A percentile compares a stretch with the other conserved stretches of the same genome.
Evolutionary conservation across 306 rosid species (phyloP).

Genomic region (Gastrolobium villosum): DNA sequence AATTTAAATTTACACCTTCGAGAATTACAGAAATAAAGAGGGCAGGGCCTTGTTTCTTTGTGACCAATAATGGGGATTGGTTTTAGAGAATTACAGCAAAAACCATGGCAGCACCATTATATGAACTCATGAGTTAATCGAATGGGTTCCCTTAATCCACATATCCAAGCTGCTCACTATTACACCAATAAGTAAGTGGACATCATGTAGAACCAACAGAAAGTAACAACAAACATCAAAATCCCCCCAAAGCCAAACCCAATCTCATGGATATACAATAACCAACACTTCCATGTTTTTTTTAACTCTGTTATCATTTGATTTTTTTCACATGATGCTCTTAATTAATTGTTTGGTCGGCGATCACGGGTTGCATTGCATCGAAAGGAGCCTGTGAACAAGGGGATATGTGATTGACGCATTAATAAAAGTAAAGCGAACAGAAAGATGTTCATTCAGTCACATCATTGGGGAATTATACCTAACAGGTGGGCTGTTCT

Average conservation of each 20-base stretch:
- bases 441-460: conserved; percentile 30
- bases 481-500: conserved; percentile 43
- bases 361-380: conserved; percentile 44
- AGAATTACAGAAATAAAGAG: neutral
- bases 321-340: conserved; percentile 16
- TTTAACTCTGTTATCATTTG: conserved; percentile 25
- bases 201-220: conserved; percentile 5
- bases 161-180: conserved; percentile 2
- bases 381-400: conserved; percentile 40
- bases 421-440: conserved; percentile 30
- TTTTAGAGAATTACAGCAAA: neutral
- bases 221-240: conserved; percentile 7
- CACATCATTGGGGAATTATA: conserved; percentile 47
- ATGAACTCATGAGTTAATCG: conserved; percentile 4
- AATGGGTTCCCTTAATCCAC: conserved; percentile 24
- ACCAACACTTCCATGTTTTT: conserved; percentile 23
- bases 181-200: conserved; percentile 24
- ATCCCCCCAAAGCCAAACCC: neutral
- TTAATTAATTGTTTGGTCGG: conserved; percentile 36
- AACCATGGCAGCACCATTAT: neutral
- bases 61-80: no score
- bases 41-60: no score
- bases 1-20: neutral
- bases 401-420: conserved; percentile 18
- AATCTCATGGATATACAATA: neutral